A percentile compares a stretch with the other conserved stretches of the same genome.
These are phyloP conservation scores for Pseudogymnoascus sp. DNA, from an alignment of 2,329 filamentous ascomycete species.

Conservation along the genomic window DNA sequence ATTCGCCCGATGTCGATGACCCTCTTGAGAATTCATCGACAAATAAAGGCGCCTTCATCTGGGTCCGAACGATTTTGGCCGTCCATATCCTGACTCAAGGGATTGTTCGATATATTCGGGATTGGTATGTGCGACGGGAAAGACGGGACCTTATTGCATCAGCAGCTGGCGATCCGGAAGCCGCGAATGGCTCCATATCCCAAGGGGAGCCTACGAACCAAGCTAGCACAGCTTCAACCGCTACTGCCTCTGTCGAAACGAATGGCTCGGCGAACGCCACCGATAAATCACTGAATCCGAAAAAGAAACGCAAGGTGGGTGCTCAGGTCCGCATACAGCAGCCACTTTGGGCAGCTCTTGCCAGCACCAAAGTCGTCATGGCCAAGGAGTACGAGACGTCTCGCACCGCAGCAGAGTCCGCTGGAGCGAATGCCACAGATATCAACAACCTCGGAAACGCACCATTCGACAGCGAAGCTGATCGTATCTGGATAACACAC, in stretches of 20 bases:
- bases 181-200: conserved; percentile 38
- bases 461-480: conserved; percentile 61
- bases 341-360: conserved; percentile 87
- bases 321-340: conserved; percentile 85
- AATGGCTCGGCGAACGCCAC: conserved; percentile 30
- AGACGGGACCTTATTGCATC: conserved; percentile 44
- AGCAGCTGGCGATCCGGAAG: conserved; percentile 54
- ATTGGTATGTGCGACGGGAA: conserved; percentile 59
- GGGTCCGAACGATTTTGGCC: conserved; percentile 61
- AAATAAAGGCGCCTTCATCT: conserved; percentile 52
- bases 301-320: conserved; percentile 85
- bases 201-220: background rate
- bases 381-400: conserved; percentile 86
- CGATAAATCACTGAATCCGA: conserved; percentile 50
- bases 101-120: conserved; percentile 61
- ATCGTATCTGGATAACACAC: conserved; percentile 75
- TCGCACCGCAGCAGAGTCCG: conserved; percentile 64
- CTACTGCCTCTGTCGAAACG: conserved; percentile 45
- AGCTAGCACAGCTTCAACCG: conserved; percentile 26
- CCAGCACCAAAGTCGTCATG: conserved; percentile 93
- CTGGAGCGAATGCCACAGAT: conserved; percentile 67
- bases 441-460: conserved; percentile 71
- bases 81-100: conserved; percentile 72
- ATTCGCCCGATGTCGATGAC: conserved; percentile 34
- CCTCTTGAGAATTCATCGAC: conserved; percentile 38